Evolutionary conservation across 441 rosid species (phyloP).

Genomic region (Oxalis stricta): DNA sequence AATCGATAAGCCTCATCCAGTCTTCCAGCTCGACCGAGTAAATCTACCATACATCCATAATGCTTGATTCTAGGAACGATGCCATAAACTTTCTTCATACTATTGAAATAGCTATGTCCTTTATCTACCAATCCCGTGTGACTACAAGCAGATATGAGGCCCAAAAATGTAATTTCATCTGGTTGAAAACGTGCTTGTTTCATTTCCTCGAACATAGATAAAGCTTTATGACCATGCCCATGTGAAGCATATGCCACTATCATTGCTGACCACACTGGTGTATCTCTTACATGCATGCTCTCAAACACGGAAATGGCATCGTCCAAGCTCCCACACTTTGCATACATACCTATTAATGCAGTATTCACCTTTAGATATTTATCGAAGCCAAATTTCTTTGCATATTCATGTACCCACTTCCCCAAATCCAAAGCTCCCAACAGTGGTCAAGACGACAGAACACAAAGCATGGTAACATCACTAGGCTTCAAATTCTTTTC

Average conservation of each 20-base stretch:
- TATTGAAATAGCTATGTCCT: conserved; percentile 35
- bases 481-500: conserved; percentile 38
- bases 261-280: conserved; percentile 75
- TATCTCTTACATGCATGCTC: conserved; percentile 39
- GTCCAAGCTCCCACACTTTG: conserved; percentile 74
- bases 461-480: conserved; percentile 61
- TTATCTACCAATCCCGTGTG: conserved; percentile 60
- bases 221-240: conserved; percentile 41
- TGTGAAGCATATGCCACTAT: conserved; percentile 67
- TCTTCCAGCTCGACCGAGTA: conserved; percentile 61
- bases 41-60: conserved; percentile 75
- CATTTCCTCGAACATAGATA: conserved; percentile 52
- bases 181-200: conserved; percentile 23
- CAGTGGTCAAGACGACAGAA: conserved; percentile 57
- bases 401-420: conserved; percentile 76
- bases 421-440: conserved; percentile 66
- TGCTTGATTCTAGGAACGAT: conserved; percentile 54
- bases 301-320: conserved; percentile 45
- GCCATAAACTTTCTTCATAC: conserved; percentile 27
- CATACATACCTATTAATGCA: conserved; percentile 67
- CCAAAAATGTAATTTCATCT: conserved; percentile 67
- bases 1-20: conserved; percentile 48
- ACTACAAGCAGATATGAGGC: conserved; percentile 62
- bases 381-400: conserved; percentile 42
- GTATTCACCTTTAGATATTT: conserved; percentile 55